Base-by-base conservation (phyloP, 2,329 filamentous ascomycete genomes). In the Neophaeococcomyces mojaviensis region DNA sequence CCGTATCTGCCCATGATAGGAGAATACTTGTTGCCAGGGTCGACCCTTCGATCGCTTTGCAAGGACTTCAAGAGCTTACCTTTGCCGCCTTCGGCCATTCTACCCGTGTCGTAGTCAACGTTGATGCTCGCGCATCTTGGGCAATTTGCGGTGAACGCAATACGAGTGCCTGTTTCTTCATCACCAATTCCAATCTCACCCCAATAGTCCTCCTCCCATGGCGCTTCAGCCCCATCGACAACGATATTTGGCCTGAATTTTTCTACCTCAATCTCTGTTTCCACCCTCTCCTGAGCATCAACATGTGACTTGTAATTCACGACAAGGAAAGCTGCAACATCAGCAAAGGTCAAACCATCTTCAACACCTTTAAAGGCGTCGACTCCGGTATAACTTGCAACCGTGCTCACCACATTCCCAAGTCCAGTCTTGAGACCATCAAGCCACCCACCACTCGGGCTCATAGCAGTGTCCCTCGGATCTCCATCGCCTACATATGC, bases 181-280 rank as follows among this genome's bases (percentile, higher is more conserved):
- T 28, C 26, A 8, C 53, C 49, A 32, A 84, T 60, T 13, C 62
- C 61, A 28, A 87, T 62, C 57, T 81, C 78, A 2, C 68, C 76
- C 84, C 83, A 88, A 58, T 76, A 86, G 59, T 88, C 84, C 61
- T 88, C 84, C 10, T 82, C 81, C 60, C 77, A 88, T 1, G 77
- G 63, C 19, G 53, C 65, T 8, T 64, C 61, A 3, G 76, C 72
- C 2, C 79, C 80, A 31, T 76, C 74, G 1, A 88, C 64, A 1
- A 88, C 79, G 38, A 88, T 76, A 59, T 87, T 88, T 1, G 84
- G 82, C 30, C 85, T 77, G 62, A 88, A 85, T 56, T 83, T 84
- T 32, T 73, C 74, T 60, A 84, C 77, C 44, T 82, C 79, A 66
- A 84, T 73, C 16, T 66, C 58, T 10, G 65, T 68, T 0, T 61